phyloP scores from a whole-genome alignment of 2,329 filamentous ascomycete genomes.

The Beauveria sp. region DNA sequence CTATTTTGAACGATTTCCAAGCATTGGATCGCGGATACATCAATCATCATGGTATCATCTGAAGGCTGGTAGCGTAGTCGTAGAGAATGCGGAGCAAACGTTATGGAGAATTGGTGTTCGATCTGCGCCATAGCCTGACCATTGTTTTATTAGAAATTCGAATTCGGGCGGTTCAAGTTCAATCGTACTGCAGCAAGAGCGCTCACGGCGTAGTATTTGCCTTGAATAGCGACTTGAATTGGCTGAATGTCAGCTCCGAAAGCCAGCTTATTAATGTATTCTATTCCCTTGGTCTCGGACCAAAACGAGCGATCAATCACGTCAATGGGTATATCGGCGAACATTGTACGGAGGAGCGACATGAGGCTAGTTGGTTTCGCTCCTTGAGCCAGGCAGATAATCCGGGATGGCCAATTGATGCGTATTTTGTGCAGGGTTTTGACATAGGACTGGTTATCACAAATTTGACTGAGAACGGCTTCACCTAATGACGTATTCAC shows the following conservation, averaged over 20 bases:
- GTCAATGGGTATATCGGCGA: conserved; percentile 21
- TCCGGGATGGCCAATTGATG: conserved; percentile 70
- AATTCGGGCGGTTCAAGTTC: neutral
- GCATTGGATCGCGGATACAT: conserved; percentile 76
- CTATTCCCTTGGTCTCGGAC: conserved; percentile 70
- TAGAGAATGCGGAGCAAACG: conserved; percentile 71
- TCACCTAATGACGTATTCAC: conserved; percentile 81
- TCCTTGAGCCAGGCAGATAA: conserved; percentile 66
- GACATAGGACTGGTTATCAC: conserved; percentile 86
- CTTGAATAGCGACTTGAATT: conserved; percentile 68
- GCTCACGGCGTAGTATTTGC: conserved; percentile 81
- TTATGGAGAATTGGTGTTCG: conserved; percentile 59
- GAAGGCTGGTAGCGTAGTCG: conserved; percentile 81
- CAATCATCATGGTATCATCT: conserved; percentile 93
- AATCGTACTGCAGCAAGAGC: conserved; percentile 72
- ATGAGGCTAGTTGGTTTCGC: conserved; percentile 58
- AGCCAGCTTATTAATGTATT: conserved; percentile 71
- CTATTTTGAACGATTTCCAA: conserved; percentile 88
- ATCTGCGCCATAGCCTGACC: conserved; percentile 71
- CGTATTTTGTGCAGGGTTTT: conserved; percentile 80
- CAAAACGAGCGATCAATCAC: conserved; percentile 71
- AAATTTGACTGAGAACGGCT: conserved; percentile 80
- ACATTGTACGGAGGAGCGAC: conserved; percentile 11
- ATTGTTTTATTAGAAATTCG: conserved; percentile 12
- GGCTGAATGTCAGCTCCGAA: conserved; percentile 74